Base-by-base conservation (phyloP, 108 stramenopile genomes). In the Parietichytrium sp. region DNA sequence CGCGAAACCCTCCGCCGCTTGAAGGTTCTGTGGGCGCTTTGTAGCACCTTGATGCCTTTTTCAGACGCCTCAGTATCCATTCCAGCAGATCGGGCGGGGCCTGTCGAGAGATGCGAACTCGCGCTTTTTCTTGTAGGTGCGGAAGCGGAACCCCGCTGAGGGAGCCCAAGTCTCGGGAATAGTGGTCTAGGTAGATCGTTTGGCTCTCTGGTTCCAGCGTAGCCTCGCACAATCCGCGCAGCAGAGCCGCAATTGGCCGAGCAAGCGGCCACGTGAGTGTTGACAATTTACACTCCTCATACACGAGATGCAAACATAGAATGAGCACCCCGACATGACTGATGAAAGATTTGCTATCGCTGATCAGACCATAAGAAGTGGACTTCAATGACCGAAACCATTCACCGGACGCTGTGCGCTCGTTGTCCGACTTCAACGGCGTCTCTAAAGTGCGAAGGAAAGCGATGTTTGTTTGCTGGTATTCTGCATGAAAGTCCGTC, bases 401-500 rank as follows among this genome's bases (percentile, higher is more conserved):
- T 45, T 42, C 61, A 72, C n/a, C 8, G 6, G 52, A 15, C 2
- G 52, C 29, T 26, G 13, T 6, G 18, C 38, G 36, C 42, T 72
- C 42, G 42, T 38, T 6, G 6, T 31, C 0, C 23, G n/a, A 6
- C 6, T 33, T 33, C 23, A n/a, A 6, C 6, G 26, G 54, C 20
- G 27, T 12, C 33, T 72, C 61, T 6, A 45, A 33, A 38, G 45
- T 45, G 10, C 38, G 61, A 0, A 72, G 20, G 15, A 72, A 6
- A 3, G 38, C 61, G 23, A 45, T 33, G 42, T 7, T 27, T 45
- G 36, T 42, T 36, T 72, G 61, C 1, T n/a, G 23, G 33, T 45
- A 72, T 25, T 72, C 61, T 33, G n/a, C 10, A 25, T 72, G 61
- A 45, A 72, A 72, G 20, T 72, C 61, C 10, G 61, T 72, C 38